Percentiles rank a stretch among this genome's conserved stretches.
Evolutionary conservation across 345 rosid species (phyloP).

Genomic region (Clarkia xantiana): DNA sequence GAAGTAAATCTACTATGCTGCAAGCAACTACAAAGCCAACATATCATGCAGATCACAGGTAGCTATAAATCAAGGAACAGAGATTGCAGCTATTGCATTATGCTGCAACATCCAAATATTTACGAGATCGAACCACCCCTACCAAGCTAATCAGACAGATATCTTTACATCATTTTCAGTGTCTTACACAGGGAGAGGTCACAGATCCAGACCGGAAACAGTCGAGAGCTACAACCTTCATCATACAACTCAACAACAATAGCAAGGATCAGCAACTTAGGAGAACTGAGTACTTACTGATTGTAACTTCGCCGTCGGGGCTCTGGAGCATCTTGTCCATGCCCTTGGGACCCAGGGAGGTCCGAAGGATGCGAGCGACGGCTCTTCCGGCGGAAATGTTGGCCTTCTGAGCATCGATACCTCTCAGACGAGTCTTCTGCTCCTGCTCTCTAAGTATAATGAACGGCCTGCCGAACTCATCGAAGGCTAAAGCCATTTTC

Average conservation of each 20-base stretch:
- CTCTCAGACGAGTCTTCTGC: conserved; percentile 62
- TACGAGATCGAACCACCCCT: too few relatives aligned
- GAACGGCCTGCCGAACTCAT: conserved; percentile 88
- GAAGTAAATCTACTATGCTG: too few relatives aligned
- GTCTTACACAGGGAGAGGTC: not conserved
- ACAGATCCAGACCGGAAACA: not conserved
- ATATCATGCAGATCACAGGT: too few relatives aligned
- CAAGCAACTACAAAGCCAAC: too few relatives aligned
- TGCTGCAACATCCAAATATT: too few relatives aligned
- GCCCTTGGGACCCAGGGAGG: conserved; percentile 97
- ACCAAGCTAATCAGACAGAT: too few relatives aligned
- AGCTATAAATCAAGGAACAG: too few relatives aligned
- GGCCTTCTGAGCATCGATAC: conserved; percentile 89
- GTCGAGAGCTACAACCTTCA: not conserved
- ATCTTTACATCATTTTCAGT: too few relatives aligned
- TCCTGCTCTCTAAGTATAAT: conserved; percentile 65
- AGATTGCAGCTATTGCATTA: too few relatives aligned
- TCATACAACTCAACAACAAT: too few relatives aligned
- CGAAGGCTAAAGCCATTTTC: conserved; percentile 84
- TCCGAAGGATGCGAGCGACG: conserved; percentile 88
- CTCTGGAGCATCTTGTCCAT: conserved; percentile 98
- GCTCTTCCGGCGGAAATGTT: conserved; percentile 87
- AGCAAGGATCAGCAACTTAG: not conserved
- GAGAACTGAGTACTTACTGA: conserved; percentile 29
- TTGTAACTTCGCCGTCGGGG: conserved; percentile 92